Evolutionary conservation across 139 green algal species (phyloP), one percentile per base, ranked within the genome.

Genomic region (Chlamydomonas urium): DNA sequence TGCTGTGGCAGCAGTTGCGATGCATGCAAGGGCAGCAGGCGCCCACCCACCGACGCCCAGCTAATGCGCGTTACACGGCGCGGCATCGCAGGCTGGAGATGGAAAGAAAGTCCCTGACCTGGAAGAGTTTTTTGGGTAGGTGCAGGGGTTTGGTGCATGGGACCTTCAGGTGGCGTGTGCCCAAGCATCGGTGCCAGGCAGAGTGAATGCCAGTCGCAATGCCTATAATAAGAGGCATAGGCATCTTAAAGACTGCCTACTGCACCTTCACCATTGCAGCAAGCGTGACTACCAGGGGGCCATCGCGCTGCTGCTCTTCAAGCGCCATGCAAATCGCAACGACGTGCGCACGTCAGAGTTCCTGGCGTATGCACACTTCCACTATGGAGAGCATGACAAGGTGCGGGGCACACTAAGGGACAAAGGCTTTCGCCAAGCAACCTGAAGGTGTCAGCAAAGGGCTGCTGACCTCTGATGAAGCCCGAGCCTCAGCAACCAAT

Each of bases 321-420:
- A 88, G 69, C 71, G 73, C 0, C 76, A 87, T 34, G 62, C 68
- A 10, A 80, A 75, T n/a, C 42, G 56, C 4, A 62, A 77, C 24
- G 83, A 93, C 53, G 47, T 75, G 23, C 81, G 83, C 59, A 82
- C 77, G 23, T 29, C 87, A 5, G 84, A 91, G 38, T 94, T 88
- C 88, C 81, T 92, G 23, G 90, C 87, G 23, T 95, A 94, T 45
- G 81, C 73, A 56, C 84, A 93, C 34, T 93, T 92, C 65, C 90
- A 95, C 56, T 83, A 80, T 74, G 88, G 89, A 1, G 86, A 92
- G 62, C 89, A 94, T 75, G 87, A 86, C 67, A 92, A 92, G 79
- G 89, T 71, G 19, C 33, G 5, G n/a, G n/a, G n/a, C n/a, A n/a
- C n/a, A n/a, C n/a, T n/a, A n/a, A n/a, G n/a, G n/a, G n/a, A n/a